These are phyloP conservation scores for Gynandropsis gynandra DNA, from an alignment of 345 rosid genomes.

Conservation along the genomic window DNA sequence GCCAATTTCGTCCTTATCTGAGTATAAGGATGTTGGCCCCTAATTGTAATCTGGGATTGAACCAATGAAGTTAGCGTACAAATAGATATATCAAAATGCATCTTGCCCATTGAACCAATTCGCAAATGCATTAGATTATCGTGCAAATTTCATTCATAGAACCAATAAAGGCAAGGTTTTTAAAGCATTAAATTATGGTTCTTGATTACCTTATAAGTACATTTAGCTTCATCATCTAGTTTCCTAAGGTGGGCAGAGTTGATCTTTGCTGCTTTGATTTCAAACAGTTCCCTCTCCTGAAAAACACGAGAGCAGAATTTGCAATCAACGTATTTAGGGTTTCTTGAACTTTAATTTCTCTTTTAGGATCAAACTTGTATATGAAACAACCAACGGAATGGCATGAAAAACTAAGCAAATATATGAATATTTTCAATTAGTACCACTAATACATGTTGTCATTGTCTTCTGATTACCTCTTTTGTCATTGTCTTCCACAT, in stretches of 20 bases:
- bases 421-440: too few species aligned
- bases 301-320: slow-evolving; percentile 5
- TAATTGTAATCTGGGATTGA: too few species aligned
- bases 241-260: slow-evolving; percentile 19
- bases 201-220: slow-evolving; percentile 20
- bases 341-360: too few species aligned
- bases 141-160: background rate
- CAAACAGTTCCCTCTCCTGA: slow-evolving; percentile 55
- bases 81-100: background rate
- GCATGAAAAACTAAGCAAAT: background rate
- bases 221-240: slow-evolving; percentile 20
- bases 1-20: too few species aligned
- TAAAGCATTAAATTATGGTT: background rate
- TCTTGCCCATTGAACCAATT: background rate
- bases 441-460: too few species aligned
- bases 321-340: background rate
- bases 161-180: background rate
- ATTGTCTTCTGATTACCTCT: slow-evolving; percentile 34
- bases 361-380: background rate
- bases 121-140: slow-evolving; percentile 3
- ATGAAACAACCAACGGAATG: background rate
- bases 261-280: slow-evolving; percentile 32
- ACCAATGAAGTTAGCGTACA: slow-evolving; percentile 12
- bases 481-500: slow-evolving; percentile 60
- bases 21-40: too few species aligned